Evolutionary conservation across 805 yeast genomes (phyloP).

Genomic region (Candida argentea): DNA sequence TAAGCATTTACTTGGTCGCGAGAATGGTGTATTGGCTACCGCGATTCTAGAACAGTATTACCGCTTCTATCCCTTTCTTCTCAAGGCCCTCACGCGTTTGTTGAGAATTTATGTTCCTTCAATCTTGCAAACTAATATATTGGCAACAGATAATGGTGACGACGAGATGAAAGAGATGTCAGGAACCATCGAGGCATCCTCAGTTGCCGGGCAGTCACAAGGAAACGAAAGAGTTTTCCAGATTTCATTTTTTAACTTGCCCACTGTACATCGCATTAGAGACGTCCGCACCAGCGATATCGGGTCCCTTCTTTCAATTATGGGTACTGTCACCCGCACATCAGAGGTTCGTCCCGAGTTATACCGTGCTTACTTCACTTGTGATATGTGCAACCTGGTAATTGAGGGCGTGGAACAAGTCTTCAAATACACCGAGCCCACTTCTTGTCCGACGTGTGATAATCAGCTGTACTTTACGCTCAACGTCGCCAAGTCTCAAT

Average conservation of each 20-base stretch:
- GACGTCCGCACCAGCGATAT: slow-evolving; percentile 85
- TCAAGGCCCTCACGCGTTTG: slow-evolving; percentile 62
- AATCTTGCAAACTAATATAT: slow-evolving; percentile 33
- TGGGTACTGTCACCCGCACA: slow-evolving; percentile 94
- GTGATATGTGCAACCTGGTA: slow-evolving; percentile 78
- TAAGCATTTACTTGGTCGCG: slow-evolving; percentile 62
- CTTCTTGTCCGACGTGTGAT: slow-evolving; percentile 82
- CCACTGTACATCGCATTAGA: slow-evolving; percentile 73
- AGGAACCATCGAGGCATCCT: slow-evolving; percentile 20
- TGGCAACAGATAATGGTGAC: slow-evolving; percentile 30
- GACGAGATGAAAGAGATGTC: slow-evolving; percentile 5
- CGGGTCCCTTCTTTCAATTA: slow-evolving; percentile 73
- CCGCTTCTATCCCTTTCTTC: slow-evolving; percentile 80
- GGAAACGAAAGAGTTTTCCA: slow-evolving; percentile 71
- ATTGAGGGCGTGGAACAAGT: slow-evolving; percentile 88
- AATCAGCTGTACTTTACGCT: slow-evolving; percentile 83
- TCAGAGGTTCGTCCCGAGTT: slow-evolving; percentile 95
- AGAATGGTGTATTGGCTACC: slow-evolving; percentile 78
- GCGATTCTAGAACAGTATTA: slow-evolving; percentile 90
- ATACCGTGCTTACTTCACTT: slow-evolving; percentile 74
- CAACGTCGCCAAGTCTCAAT: slow-evolving; percentile 72
- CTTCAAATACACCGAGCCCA: slow-evolving; percentile 90
- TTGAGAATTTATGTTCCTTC: slow-evolving; percentile 70
- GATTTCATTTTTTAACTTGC: slow-evolving; percentile 80
- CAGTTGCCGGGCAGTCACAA: slow-evolving; percentile 31